Percentiles rank a stretch among this genome's conserved stretches.
phyloP scores from a whole-genome alignment of 2,329 filamentous ascomycete genomes.

The Claviceps paspali region DNA sequence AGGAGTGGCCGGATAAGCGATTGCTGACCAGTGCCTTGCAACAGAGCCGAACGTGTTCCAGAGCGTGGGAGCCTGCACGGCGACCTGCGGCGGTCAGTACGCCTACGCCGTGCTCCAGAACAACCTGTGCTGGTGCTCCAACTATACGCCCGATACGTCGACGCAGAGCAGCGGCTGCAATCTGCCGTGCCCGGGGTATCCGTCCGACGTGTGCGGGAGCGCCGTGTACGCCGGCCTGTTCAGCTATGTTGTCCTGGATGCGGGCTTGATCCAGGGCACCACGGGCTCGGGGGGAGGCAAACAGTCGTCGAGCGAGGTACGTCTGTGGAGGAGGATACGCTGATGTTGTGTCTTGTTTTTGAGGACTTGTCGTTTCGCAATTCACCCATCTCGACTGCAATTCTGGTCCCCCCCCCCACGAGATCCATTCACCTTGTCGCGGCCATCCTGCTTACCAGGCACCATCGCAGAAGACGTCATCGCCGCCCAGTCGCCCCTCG shows the following conservation, averaged over 20 bases:
- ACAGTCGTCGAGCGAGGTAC: not conserved
- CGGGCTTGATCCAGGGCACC: not conserved
- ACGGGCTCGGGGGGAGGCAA: not conserved
- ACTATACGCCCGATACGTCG: constrained; percentile 1
- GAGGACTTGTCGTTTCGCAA: no score
- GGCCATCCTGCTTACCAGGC: not conserved
- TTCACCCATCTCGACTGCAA: no score
- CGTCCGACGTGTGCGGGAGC: constrained; percentile 3
- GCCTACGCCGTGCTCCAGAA: constrained; percentile 3
- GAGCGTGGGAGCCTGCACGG: constrained; percentile 1
- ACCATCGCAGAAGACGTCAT: not conserved
- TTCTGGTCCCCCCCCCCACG: no score
- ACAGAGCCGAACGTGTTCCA: constrained; percentile 3
- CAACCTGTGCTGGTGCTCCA: constrained; percentile 5
- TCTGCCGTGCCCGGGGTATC: constrained; percentile 3
- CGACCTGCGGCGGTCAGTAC: constrained; percentile 1
- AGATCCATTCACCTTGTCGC: no score
- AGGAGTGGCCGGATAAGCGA: no score
- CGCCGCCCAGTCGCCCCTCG: not conserved
- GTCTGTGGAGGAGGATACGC: no score
- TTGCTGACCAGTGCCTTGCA: no score
- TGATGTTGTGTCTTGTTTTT: no score
- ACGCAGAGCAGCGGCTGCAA: not conserved
- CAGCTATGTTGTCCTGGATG: constrained; percentile 4
- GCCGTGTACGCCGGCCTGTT: not conserved